These are phyloP conservation scores for Leccinum longicurvipes DNA, from an alignment of 768 basidiomycete species.

Conservation along the genomic window DNA sequence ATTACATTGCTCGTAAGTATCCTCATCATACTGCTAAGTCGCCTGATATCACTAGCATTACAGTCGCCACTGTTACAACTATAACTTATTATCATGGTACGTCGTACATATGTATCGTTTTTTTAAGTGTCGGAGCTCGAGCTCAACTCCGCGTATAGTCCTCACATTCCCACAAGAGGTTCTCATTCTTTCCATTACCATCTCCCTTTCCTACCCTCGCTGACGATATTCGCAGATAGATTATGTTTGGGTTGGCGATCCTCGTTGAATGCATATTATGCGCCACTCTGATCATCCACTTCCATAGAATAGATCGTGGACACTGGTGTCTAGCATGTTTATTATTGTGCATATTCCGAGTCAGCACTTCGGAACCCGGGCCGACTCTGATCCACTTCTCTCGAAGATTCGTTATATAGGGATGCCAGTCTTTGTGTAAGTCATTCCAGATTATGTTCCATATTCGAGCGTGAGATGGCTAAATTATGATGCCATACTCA, in stretches of 20 bases:
- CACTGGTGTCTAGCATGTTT: slow-evolving; percentile 11
- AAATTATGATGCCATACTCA: background rate
- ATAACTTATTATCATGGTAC: slow-evolving; percentile 20
- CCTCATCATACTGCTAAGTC: background rate
- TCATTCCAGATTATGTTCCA: background rate
- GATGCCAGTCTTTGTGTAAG: slow-evolving; percentile 8
- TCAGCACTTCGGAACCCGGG: too few species aligned
- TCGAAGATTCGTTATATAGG: slow-evolving; percentile 22
- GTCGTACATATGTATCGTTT: background rate
- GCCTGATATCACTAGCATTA: slow-evolving; percentile 2
- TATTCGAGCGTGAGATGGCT: background rate
- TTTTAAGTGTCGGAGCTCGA: background rate
- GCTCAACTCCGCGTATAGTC: slow-evolving; percentile 6
- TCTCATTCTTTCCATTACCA: background rate
- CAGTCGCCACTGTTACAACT: slow-evolving; percentile 11
- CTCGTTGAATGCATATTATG: background rate
- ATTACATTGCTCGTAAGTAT: slow-evolving; percentile 13
- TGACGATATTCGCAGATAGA: slow-evolving; percentile 13
- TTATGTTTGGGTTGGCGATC: slow-evolving; percentile 19
- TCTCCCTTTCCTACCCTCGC: background rate
- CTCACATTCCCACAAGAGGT: slow-evolving; percentile 20
- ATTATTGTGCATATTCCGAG: slow-evolving; percentile 11
- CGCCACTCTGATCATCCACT: background rate
- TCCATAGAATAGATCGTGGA: slow-evolving; percentile 17
- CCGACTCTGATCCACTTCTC: background rate